These are phyloP conservation scores for Pseudogymnoascus sp. DNA, from an alignment of 2,329 filamentous ascomycete genomes.

Conservation along the genomic window DNA sequence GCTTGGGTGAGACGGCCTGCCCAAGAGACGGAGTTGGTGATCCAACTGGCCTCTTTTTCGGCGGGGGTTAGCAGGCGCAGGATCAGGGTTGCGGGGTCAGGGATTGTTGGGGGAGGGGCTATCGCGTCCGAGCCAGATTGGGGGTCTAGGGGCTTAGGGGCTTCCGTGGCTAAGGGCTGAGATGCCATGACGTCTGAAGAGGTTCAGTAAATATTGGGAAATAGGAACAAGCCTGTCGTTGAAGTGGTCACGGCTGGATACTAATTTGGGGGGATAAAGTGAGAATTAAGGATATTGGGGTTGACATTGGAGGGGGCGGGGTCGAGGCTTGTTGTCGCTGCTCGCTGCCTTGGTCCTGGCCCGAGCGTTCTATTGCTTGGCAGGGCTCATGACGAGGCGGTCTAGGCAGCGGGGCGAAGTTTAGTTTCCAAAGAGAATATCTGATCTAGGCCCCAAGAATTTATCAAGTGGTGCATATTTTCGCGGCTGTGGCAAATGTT, in stretches of 20 bases:
- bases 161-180: background rate
- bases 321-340: conserved; percentile 3
- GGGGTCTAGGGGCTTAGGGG: background rate
- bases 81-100: background rate
- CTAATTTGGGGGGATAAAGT: background rate
- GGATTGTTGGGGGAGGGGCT: background rate
- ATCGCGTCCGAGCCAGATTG: background rate
- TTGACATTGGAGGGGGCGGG: background rate
- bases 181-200: background rate
- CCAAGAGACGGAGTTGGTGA: background rate
- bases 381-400: background rate
- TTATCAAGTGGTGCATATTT: background rate
- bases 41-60: background rate
- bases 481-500: background rate
- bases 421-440: background rate
- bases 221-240: background rate
- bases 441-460: background rate
- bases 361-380: conserved; percentile 1
- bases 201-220: background rate
- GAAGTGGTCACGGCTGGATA: background rate
- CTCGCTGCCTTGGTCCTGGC: background rate
- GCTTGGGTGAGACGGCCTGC: background rate
- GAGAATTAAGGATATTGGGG: background rate
- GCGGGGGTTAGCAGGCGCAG: background rate
- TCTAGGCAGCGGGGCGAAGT: background rate